Evolutionary conservation across 2,329 filamentous ascomycete genomes (phyloP), one percentile per base, ranked within the genome.

Genomic region (Microdochium nivale): DNA sequence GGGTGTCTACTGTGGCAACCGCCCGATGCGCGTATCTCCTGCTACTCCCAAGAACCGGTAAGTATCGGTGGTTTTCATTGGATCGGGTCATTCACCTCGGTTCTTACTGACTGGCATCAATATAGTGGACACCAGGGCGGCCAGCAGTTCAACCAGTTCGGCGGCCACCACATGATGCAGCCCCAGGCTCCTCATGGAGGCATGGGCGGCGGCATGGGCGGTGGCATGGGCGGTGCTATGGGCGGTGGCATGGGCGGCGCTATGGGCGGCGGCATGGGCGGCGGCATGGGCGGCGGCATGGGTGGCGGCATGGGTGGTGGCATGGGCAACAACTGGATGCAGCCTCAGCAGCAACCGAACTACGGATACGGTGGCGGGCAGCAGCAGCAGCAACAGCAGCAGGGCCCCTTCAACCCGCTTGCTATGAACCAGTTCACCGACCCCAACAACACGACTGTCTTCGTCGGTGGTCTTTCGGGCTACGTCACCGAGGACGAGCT

Each of bases 401-500:
- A 70, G 19, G 72, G 70, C 48, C 68, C 67, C 11, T 78, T 75
- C 63, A 77, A 76, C 59, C 74, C 74, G 4, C 68, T 73, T 53
- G 73, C 70, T 16, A 97, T 99, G 94, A 99, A 99, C 75, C 94
- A 99, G 74, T 99, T 99, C 77, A 99, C 94, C 35, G 94, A 99
- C 64, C 94, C 94, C 13, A 99, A 99, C 81, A 99, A 99, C 76
- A 99, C 94, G 19, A 99, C 94, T 21, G 94, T 99, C 56, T 99
- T 99, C 64, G 94, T 99, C 51, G 94, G 94, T 59, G 94, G 94
- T 51, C 83, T 99, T 4, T 96, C 91, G 35, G 94, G 94, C 59
- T 99, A 99, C 65, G 94, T 99, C 56, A 99, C 94, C 48, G 94
- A 99, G 76, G 94, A 99, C 64, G 94, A 99, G 78, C 86, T 99